Evolutionary conservation across 78 protist species (phyloP).

Genomic region (Bigelowiella natans): DNA sequence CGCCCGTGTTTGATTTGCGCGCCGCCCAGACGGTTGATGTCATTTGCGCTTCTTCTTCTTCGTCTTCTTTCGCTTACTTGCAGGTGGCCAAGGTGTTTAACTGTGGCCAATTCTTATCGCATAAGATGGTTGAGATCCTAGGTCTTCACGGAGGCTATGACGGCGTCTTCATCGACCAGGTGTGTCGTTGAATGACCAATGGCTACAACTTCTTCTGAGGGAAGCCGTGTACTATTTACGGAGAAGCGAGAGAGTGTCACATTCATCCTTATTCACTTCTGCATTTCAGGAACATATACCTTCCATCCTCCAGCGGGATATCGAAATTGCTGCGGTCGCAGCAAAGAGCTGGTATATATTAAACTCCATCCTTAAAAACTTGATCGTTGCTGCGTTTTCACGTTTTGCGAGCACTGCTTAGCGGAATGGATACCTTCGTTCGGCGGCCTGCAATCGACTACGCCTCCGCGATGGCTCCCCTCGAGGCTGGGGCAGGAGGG

Average conservation of each 20-base stretch:
- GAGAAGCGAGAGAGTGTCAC: not conserved
- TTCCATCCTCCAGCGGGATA: not conserved
- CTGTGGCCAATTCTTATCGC: not conserved
- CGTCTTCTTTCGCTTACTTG: no score
- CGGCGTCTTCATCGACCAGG: not conserved
- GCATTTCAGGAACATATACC: not conserved
- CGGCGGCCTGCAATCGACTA: not conserved
- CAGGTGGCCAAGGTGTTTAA: not conserved
- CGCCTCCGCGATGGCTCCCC: not conserved
- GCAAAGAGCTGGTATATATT: not conserved
- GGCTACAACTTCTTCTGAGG: no score
- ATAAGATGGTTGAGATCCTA: not conserved
- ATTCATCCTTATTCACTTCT: not conserved
- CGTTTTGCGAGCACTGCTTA: no score
- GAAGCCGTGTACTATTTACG: no score
- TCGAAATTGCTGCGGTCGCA: not conserved
- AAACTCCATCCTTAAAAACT: no score
- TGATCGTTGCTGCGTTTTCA: no score
- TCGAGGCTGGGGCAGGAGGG: not conserved
- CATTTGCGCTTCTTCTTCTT: no score
- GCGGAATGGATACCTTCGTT: not conserved
- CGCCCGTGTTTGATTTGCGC: no score
- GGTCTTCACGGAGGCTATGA: not conserved
- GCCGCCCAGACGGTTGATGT: no score
- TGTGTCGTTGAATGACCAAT: no score